Percentiles rank a stretch among this genome's conserved stretches.
Evolutionary conservation across 306 rosid species (phyloP).

Genomic region (Citrullus amarus): DNA sequence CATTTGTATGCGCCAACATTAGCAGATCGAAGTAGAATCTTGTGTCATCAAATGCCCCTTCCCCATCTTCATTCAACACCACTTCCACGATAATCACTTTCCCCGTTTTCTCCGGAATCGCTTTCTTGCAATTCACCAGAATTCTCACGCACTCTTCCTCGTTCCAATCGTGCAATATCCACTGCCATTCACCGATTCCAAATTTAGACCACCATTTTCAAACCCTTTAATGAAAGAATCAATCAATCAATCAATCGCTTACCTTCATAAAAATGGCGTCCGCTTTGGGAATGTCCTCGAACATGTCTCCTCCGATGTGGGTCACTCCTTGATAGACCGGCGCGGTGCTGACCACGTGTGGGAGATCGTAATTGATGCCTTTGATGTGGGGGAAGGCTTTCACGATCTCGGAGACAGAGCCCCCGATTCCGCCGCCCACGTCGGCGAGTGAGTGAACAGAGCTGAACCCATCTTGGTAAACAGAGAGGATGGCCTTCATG

Average conservation of each 20-base stretch:
- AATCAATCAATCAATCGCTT: background rate
- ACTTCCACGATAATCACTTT: constrained; percentile 40
- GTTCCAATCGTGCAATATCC: constrained; percentile 16
- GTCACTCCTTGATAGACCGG: constrained; percentile 8
- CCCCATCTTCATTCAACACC: constrained; percentile 25
- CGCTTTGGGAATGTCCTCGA: constrained; percentile 11
- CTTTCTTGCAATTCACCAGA: constrained; percentile 38
- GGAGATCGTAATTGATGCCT: constrained; percentile 19
- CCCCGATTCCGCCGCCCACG: constrained; percentile 18
- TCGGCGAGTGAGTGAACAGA: constrained; percentile 1
- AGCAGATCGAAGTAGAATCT: constrained; percentile 35
- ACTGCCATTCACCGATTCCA: background rate
- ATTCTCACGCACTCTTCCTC: constrained; percentile 38
- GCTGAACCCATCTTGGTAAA: constrained; percentile 15
- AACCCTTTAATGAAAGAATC: background rate
- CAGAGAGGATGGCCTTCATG: constrained; percentile 5
- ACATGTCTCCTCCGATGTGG: constrained; percentile 23
- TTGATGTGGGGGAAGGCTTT: constrained; percentile 13
- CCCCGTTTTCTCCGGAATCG: constrained; percentile 32
- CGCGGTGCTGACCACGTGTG: constrained; percentile 10
- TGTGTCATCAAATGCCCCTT: constrained; percentile 26
- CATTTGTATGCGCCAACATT: constrained; percentile 18
- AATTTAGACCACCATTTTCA: no score
- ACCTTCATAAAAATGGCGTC: constrained; percentile 20
- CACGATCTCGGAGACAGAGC: constrained; percentile 14